phyloP scores from a whole-genome alignment of 768 basidiomycete genomes.

The Porpolomopsis calyptriformis region DNA sequence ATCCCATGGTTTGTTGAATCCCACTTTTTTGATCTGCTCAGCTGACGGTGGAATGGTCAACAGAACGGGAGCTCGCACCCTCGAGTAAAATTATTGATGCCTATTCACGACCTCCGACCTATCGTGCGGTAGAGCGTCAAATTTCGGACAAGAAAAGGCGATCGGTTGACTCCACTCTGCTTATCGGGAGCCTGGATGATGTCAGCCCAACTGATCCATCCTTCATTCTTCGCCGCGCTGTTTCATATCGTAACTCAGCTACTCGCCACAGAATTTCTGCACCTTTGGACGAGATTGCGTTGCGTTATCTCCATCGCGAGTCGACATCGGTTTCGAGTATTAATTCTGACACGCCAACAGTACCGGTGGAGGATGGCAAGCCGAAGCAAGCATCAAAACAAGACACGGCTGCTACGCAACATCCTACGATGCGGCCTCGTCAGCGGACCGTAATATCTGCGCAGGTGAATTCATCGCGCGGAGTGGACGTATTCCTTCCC shows the following conservation, averaged over 20 bases:
- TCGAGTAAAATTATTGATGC: conserved; percentile 82
- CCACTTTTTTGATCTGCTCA: conserved; percentile 2
- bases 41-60: conserved; percentile 7
- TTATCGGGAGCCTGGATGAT: conserved; percentile 65
- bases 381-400: conserved; percentile 48
- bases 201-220: conserved; percentile 74
- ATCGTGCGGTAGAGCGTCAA: conserved; percentile 52
- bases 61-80: conserved; percentile 71
- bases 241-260: conserved; percentile 59
- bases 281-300: conserved; percentile 74
- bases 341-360: conserved; percentile 35
- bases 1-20: conserved; percentile 44
- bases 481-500: conserved; percentile 80
- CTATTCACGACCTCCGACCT: conserved; percentile 62
- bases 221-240: conserved; percentile 81
- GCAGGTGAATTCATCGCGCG: conserved; percentile 73
- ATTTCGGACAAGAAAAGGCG: conserved; percentile 64
- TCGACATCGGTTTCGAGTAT: conserved; percentile 45
- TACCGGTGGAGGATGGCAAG: conserved; percentile 20
- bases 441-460: conserved; percentile 76
- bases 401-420: conserved; percentile 90
- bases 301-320: conserved; percentile 63
- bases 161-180: conserved; percentile 69
- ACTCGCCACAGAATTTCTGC: conserved; percentile 64
- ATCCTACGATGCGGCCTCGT: conserved; percentile 75